These are phyloP conservation scores for Cercospora janseana DNA, from an alignment of 2,329 filamentous ascomycete genomes.

Conservation along the genomic window DNA sequence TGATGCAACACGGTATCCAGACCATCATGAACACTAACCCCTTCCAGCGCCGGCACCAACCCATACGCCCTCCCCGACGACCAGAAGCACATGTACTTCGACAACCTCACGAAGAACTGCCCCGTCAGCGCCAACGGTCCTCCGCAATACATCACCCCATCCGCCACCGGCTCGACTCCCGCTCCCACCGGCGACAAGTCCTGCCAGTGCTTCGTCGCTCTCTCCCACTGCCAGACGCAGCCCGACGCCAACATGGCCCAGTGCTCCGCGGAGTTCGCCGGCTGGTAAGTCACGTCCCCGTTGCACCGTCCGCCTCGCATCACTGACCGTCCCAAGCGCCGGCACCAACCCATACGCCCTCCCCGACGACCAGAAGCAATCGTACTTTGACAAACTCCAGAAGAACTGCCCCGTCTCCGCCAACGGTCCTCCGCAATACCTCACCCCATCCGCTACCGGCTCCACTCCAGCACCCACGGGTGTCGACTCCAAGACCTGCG, in stretches of 20 bases:
- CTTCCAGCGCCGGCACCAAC: neutral
- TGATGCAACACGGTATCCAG: neutral
- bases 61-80: neutral
- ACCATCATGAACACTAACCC: neutral
- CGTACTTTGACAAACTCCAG: neutral
- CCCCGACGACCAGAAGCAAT: neutral
- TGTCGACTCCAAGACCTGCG: neutral
- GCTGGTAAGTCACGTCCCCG: constrained; percentile 3
- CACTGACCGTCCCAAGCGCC: neutral
- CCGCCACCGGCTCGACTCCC: neutral
- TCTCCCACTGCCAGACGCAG: neutral
- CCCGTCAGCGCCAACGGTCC: neutral
- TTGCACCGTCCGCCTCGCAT: too few species aligned
- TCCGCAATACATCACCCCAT: too few species aligned
- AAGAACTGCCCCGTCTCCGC: neutral
- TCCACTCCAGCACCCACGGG: neutral
- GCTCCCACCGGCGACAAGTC: neutral
- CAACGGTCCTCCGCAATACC: too few species aligned
- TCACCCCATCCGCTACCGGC: too few species aligned
- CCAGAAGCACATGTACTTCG: neutral
- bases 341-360: neutral
- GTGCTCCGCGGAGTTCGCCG: neutral
- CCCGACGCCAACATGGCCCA: neutral
- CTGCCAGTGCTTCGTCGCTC: neutral
- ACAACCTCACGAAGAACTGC: neutral